A percentile compares a stretch with the other conserved stretches of the same genome.
These are phyloP conservation scores for Penicillium sp. DNA, from an alignment of 2,329 filamentous ascomycete genomes.

Conservation along the genomic window DNA sequence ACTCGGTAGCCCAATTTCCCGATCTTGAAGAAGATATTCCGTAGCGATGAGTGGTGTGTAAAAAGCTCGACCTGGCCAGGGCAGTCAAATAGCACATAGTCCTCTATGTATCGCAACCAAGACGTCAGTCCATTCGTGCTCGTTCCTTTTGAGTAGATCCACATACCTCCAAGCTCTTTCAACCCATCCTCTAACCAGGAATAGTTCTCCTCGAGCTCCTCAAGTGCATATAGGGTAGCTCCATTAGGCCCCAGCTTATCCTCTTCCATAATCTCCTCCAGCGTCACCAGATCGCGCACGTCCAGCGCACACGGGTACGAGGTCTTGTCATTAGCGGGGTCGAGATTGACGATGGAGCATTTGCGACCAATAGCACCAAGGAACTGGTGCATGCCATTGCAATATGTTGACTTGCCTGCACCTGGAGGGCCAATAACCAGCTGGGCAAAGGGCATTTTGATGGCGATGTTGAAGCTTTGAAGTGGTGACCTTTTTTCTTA, in stretches of 20 bases:
- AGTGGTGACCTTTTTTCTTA: conserved; percentile 15
- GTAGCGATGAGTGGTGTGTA: conserved; percentile 85
- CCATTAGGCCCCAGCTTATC: conserved; percentile 90
- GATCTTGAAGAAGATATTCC: conserved; percentile 85
- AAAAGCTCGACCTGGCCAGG: conserved; percentile 96
- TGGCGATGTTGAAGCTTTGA: background rate
- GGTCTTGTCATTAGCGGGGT: conserved; percentile 91
- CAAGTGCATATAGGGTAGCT: conserved; percentile 84
- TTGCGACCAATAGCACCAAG: conserved; percentile 91
- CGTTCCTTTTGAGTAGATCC: background rate
- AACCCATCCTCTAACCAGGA: conserved; percentile 84
- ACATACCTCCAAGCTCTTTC: conserved; percentile 62
- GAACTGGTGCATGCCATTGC: conserved; percentile 99
- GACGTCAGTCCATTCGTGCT: background rate
- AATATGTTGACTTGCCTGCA: conserved; percentile 94
- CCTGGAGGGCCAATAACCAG: conserved; percentile 91
- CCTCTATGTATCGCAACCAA: conserved; percentile 51
- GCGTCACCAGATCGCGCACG: conserved; percentile 77
- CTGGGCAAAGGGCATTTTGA: conserved; percentile 58
- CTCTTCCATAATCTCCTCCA: conserved; percentile 92
- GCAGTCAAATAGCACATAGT: conserved; percentile 93
- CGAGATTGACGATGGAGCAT: conserved; percentile 91
- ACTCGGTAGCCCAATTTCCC: conserved; percentile 92
- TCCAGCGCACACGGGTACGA: conserved; percentile 86
- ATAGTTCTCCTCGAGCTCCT: conserved; percentile 89